phyloP scores from a whole-genome alignment of 305 asterid species.

The Lippia alba region DNA sequence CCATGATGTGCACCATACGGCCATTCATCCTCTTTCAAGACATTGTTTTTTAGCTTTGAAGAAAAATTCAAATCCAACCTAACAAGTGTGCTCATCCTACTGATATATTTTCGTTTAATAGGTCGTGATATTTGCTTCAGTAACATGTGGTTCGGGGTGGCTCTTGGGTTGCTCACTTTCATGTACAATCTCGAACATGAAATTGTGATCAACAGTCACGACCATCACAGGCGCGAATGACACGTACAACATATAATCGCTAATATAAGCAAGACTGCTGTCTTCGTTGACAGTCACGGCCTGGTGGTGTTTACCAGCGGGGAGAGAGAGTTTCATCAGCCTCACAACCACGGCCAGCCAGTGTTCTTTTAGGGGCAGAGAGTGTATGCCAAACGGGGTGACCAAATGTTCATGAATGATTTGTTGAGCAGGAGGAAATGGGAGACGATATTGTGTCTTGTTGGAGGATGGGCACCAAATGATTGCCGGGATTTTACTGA shows the following conservation, averaged over 20 bases:
- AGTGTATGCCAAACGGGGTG: not conserved
- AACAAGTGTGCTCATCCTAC: too few species aligned
- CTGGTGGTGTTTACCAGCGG: too few species aligned
- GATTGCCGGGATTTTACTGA: not conserved
- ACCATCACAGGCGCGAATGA: not conserved
- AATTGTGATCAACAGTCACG: not conserved
- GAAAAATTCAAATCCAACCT: too few species aligned
- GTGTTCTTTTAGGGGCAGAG: not conserved
- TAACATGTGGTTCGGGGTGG: not conserved
- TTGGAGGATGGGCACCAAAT: too few species aligned
- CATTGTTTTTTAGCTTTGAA: too few species aligned
- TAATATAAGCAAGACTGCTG: not conserved
- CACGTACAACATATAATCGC: not conserved
- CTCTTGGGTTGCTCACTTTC: not conserved
- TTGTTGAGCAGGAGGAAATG: not conserved
- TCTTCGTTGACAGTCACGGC: not conserved
- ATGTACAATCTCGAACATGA: not conserved
- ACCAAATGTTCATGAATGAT: not conserved
- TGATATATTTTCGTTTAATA: too few species aligned
- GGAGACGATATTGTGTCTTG: too few species aligned
- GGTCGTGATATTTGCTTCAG: too few species aligned
- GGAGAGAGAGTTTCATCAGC: too few species aligned
- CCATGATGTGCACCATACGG: too few species aligned
- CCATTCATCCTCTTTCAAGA: too few species aligned
- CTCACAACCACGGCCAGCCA: too few species aligned